phyloP scores from a whole-genome alignment of 345 rosid species.

The Hevea brasiliensis region DNA sequence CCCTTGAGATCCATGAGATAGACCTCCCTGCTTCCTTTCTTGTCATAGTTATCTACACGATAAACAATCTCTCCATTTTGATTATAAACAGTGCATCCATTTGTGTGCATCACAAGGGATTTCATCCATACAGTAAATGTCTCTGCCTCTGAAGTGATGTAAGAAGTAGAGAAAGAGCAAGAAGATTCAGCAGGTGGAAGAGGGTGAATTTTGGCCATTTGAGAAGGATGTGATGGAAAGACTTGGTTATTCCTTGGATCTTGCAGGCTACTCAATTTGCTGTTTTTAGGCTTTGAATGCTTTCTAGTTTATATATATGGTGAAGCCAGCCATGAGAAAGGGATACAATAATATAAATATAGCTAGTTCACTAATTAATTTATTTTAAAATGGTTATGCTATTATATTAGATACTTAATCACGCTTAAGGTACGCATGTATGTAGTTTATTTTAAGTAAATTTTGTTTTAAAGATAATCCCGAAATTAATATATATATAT shows the following conservation, averaged over 20 bases:
- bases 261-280: background rate
- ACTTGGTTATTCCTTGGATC: no score
- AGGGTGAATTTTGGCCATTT: conserved; percentile 56
- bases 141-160: conserved; percentile 38
- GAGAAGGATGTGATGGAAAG: background rate
- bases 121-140: conserved; percentile 73
- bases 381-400: background rate
- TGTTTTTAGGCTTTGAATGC: background rate
- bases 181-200: background rate
- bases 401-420: background rate
- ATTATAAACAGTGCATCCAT: conserved; percentile 66
- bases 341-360: background rate
- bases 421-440: background rate
- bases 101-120: conserved; percentile 54
- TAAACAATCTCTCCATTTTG: conserved; percentile 49
- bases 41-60: conserved; percentile 61
- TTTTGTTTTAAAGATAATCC: no score
- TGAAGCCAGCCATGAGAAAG: background rate
- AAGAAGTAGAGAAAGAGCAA: conserved; percentile 16
- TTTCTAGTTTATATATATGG: background rate
- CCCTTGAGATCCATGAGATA: conserved; percentile 65
- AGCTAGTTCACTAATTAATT: background rate
- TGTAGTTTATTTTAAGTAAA: background rate
- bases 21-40: conserved; percentile 35
- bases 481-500: no score